phyloP scores from a whole-genome alignment of 1,284 basidiomycete genomes.

The Mycena sp. region DNA sequence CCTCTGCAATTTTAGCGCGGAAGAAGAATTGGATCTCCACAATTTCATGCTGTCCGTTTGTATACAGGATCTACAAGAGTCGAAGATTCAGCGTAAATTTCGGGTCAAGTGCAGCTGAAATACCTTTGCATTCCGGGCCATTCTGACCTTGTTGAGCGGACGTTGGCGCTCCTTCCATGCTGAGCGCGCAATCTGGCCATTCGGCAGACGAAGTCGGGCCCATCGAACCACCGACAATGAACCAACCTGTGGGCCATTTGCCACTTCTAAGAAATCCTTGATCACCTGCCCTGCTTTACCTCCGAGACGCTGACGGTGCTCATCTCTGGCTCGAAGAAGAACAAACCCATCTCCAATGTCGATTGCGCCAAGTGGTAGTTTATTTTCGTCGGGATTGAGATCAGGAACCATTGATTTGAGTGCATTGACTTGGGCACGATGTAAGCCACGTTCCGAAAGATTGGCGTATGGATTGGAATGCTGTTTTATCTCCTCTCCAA shows the following conservation, averaged over 20 bases:
- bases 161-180: conserved; percentile 34
- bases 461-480: conserved; percentile 36
- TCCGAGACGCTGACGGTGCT: background rate
- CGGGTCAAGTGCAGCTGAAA: too few species aligned
- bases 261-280: background rate
- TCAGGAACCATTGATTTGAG: conserved; percentile 29
- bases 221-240: conserved; percentile 27
- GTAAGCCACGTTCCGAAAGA: conserved; percentile 30
- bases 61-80: background rate
- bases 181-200: conserved; percentile 39
- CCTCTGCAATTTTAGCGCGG: background rate
- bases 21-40: conserved; percentile 38
- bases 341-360: conserved; percentile 19
- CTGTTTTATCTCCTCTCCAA: conserved; percentile 1
- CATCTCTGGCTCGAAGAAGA: background rate
- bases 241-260: background rate
- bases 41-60: background rate
- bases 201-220: conserved; percentile 41
- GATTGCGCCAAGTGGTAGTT: background rate
- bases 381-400: conserved; percentile 17
- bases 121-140: conserved; percentile 39
- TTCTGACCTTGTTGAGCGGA: conserved; percentile 23
- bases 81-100: background rate
- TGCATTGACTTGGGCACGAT: conserved; percentile 26
- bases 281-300: background rate